phyloP scores from a whole-genome alignment of 106 monocot genomes.

The Ottelia alismoides region DNA sequence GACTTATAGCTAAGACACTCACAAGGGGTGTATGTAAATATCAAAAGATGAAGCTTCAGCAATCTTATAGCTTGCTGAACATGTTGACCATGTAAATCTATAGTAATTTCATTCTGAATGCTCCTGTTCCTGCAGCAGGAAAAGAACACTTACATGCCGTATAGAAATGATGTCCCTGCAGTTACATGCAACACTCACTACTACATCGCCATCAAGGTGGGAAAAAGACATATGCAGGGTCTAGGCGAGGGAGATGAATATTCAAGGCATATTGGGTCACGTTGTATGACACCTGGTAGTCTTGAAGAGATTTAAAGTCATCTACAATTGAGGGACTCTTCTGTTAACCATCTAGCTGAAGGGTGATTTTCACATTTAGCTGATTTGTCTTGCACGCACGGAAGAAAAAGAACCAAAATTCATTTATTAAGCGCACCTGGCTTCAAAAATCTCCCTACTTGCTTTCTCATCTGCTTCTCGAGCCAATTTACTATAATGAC shows the following conservation, averaged over 20 bases:
- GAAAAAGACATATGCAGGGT: too few species aligned
- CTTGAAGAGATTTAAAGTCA: too few species aligned
- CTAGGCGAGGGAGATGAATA: too few species aligned
- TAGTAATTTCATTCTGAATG: slow-evolving; percentile 57
- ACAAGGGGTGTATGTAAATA: slow-evolving; percentile 66
- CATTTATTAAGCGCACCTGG: slow-evolving; percentile 25
- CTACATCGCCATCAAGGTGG: neutral
- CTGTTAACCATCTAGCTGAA: too few species aligned
- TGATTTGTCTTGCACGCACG: neutral
- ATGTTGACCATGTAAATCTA: slow-evolving; percentile 88
- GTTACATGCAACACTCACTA: slow-evolving; percentile 1
- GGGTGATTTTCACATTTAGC: too few species aligned
- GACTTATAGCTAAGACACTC: too few species aligned
- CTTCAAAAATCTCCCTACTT: slow-evolving; percentile 58
- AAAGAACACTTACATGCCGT: too few species aligned
- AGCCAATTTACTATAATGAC: slow-evolving; percentile 35
- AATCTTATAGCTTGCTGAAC: slow-evolving; percentile 59
- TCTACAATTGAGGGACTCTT: too few species aligned
- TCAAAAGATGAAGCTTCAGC: slow-evolving; percentile 65
- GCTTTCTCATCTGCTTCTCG: slow-evolving; percentile 70
- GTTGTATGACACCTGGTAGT: too few species aligned
- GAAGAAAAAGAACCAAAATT: neutral
- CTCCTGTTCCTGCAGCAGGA: too few species aligned
- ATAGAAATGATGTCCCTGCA: too few species aligned
- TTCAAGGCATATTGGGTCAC: too few species aligned